A percentile compares a stretch with the other conserved stretches of the same genome.
phyloP scores from a whole-genome alignment of 1,284 basidiomycete species.

The Porodaedalea pini region DNA sequence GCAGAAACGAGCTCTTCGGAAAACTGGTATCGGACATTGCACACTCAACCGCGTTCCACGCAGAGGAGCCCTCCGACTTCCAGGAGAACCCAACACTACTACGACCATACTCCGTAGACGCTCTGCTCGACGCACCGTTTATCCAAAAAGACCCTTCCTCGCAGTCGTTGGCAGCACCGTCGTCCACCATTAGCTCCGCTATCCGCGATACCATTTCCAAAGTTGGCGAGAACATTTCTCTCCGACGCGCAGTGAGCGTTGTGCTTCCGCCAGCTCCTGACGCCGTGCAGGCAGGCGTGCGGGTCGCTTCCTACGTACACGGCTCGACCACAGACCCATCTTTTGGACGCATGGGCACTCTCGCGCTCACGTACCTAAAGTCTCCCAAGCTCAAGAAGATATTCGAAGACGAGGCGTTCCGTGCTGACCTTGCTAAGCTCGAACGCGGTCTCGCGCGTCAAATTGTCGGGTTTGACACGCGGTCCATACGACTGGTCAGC shows the following conservation, averaged over 20 bases:
- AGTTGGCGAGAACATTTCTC: slow-evolving; percentile 86
- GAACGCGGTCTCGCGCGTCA: slow-evolving; percentile 81
- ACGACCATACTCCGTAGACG: slow-evolving; percentile 44
- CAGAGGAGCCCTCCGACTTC: slow-evolving; percentile 47
- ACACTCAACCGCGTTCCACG: slow-evolving; percentile 81
- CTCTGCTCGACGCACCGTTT: slow-evolving; percentile 65
- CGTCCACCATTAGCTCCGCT: slow-evolving; percentile 63
- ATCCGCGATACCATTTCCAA: slow-evolving; percentile 81
- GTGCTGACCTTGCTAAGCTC: slow-evolving; percentile 57
- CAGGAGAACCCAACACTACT: slow-evolving; percentile 34
- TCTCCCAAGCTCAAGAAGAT: slow-evolving; percentile 43
- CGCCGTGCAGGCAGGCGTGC: slow-evolving; percentile 42
- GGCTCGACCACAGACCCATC: slow-evolving; percentile 45
- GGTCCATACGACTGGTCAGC: slow-evolving; percentile 44
- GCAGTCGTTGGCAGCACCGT: slow-evolving; percentile 20
- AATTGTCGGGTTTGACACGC: slow-evolving; percentile 81
- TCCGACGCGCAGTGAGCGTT: slow-evolving; percentile 72
- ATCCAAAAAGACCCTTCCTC: slow-evolving; percentile 40
- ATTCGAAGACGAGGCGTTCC: slow-evolving; percentile 43
- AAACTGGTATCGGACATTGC: slow-evolving; percentile 79
- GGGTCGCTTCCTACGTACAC: slow-evolving; percentile 80
- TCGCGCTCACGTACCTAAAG: slow-evolving; percentile 63
- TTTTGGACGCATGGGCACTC: slow-evolving; percentile 65
- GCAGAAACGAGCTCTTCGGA: slow-evolving; percentile 80
- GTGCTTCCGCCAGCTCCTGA: slow-evolving; percentile 45